These are phyloP conservation scores for Exophiala phaeomuriformis DNA, from an alignment of 2,329 filamentous ascomycete genomes.

Conservation along the genomic window DNA sequence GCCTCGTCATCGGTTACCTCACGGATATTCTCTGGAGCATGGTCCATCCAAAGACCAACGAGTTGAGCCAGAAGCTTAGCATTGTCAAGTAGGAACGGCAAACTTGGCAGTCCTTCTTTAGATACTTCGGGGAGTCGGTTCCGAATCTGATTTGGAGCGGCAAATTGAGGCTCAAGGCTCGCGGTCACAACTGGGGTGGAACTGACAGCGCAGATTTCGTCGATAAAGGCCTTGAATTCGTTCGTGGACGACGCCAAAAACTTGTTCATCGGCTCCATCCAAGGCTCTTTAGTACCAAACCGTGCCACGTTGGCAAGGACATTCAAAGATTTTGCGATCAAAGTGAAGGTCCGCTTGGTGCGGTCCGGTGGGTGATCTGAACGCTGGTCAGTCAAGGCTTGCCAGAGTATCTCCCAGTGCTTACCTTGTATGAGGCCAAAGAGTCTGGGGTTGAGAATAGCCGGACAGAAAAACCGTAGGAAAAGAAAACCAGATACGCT, in stretches of 20 bases:
- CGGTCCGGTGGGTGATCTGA: constrained; percentile 71
- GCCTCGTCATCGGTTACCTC: constrained; percentile 36
- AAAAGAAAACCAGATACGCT: constrained; percentile 94
- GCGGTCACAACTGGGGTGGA: constrained; percentile 56
- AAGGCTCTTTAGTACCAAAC: constrained; percentile 92
- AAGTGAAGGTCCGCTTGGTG: constrained; percentile 78
- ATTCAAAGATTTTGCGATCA: constrained; percentile 88
- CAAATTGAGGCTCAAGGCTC: constrained; percentile 61
- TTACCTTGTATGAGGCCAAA: constrained; percentile 73
- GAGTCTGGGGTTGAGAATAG: constrained; percentile 90
- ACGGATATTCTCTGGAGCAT: constrained; percentile 36
- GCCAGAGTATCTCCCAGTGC: constrained; percentile 12
- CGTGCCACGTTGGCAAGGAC: constrained; percentile 83
- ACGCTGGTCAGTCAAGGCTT: constrained; percentile 23
- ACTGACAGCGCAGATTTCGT: constrained; percentile 75
- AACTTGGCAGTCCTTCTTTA: constrained; percentile 82
- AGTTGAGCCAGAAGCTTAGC: constrained; percentile 76
- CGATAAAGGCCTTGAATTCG: constrained; percentile 79
- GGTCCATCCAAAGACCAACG: constrained; percentile 53
- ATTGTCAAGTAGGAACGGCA: constrained; percentile 89
- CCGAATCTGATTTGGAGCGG: constrained; percentile 84
- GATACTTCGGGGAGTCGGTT: constrained; percentile 71
- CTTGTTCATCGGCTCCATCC: constrained; percentile 98
- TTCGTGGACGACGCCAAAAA: constrained; percentile 70
- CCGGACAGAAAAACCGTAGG: constrained; percentile 88